Evolutionary conservation across 1,284 basidiomycete genomes (phyloP), one percentile per base, ranked within the genome.

Genomic region (Jaminaea rosea): DNA sequence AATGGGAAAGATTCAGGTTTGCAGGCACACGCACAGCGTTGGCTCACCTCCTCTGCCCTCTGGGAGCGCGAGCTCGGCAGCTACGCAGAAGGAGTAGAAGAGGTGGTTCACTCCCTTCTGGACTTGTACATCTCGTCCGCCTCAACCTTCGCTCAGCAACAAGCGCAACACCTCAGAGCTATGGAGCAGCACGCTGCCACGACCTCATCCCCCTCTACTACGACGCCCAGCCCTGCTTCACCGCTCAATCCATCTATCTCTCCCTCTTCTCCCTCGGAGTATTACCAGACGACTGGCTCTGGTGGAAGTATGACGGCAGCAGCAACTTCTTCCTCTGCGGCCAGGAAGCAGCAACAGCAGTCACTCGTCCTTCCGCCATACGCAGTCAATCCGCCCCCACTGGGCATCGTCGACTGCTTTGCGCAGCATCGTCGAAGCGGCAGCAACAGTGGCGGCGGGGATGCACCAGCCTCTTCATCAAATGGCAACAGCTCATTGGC

Each of bases 291-390:
- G n/a, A n/a, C n/a, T n/a, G n/a, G n/a, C n/a, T n/a, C n/a, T n/a
- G n/a, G n/a, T n/a, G n/a, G n/a, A n/a, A n/a, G n/a, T n/a, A n/a
- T n/a, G n/a, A n/a, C n/a, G n/a, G 39, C 19, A 4, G 11, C 17
- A n/a, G 17, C 23, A 5, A 11, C 4, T 23, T 21, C 17, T 23
- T 17, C 39, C 11, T 42, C 39, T 36, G 34, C 34, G 17, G 41
- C n/a, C 3, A 44, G 24, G 17, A 44, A 44, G 41, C 13, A 24
- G 5, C 23, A 27, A 15, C 24, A 28, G n/a, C 44, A 26, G 17
- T 27, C 42, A 47, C 63, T 49, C 41, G 62, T 96, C 93, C 75
- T 96, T 21, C 15, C 44, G 9, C 13, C 26, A 28, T n/a, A 42
- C 19, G 23, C 39, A 4, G 13, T 42, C 39, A 42, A 42, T 11